These are phyloP conservation scores for Coemansia sp. DNA, from an alignment of 371 early-diverging fungal genomes.

Conservation along the genomic window DNA sequence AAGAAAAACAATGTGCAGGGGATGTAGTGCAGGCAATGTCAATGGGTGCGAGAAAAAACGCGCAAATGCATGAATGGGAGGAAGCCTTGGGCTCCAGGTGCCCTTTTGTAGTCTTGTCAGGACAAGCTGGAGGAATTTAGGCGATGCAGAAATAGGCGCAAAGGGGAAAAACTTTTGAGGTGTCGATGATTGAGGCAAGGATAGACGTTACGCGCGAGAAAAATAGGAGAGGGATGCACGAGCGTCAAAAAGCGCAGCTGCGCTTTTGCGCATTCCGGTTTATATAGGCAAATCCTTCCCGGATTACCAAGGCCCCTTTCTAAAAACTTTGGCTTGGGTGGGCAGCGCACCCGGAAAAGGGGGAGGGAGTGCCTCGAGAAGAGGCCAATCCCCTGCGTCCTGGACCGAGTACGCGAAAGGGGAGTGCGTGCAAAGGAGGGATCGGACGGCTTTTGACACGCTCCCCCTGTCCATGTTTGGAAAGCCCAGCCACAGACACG, in stretches of 20 bases:
- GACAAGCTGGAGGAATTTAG: background rate
- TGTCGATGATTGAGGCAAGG: background rate
- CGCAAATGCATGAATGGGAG: constrained; percentile 2
- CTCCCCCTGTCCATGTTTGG: background rate
- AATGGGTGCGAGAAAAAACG: background rate
- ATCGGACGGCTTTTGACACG: background rate
- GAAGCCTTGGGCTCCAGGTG: background rate
- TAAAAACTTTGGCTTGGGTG: background rate
- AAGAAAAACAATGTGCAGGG: constrained; percentile 6
- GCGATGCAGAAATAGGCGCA: constrained; percentile 1
- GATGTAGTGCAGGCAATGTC: constrained; percentile 8
- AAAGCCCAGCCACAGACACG: background rate
- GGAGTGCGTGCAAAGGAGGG: background rate
- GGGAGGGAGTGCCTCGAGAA: constrained; percentile 2
- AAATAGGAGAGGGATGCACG: background rate
- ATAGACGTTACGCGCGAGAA: background rate
- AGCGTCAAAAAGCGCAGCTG: background rate
- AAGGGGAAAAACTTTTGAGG: background rate
- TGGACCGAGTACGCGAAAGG: background rate
- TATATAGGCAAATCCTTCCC: background rate
- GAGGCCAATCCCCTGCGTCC: background rate
- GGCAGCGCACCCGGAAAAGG: background rate
- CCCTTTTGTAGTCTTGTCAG: constrained; percentile 2
- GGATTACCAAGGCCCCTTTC: background rate
- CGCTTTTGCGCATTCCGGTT: background rate